Evolutionary conservation across 108 stramenopile genomes (phyloP), one percentile per base, ranked within the genome.

Genomic region (Pelagomonas calceolata): DNA sequence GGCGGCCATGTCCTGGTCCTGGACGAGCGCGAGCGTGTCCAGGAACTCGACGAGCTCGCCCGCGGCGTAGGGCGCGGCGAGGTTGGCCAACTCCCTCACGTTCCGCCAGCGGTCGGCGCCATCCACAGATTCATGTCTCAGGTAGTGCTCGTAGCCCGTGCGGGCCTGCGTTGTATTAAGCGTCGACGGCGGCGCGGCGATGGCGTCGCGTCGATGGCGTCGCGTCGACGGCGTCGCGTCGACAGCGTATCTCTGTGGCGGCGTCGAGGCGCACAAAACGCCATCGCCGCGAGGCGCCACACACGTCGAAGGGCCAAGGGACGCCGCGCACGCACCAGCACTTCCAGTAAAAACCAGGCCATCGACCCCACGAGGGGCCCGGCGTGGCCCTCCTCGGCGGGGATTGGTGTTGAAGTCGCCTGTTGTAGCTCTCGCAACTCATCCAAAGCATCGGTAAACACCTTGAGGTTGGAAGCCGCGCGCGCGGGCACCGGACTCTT

Each of bases 61-160:
- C 64, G 66, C 70, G 36, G 36, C 63, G 46, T 35, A 63, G 32
- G 4, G n/a, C 7, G 70, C 67, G 30, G 68, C 32, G n/a, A 32
- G 35, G 66, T 67, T 68, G 15, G 32, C 37, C 66, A 78, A 69
- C 74, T 78, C 77, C 0, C 75, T 9, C n/a, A 75, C 63, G 60
- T 78, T 78, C 65, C 43, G 36, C 70, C 70, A 78, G 12, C 77
- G 69, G 26, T 78, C 77, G 33, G 64, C 43, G 7, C 75, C 74
- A 39, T 76, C 73, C n/a, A 46, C 30, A 21, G 18, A 0, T 30
- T 39, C 35, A 4, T 29, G 26, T 14, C 21, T 26, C 26, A 33
- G 18, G 34, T 36, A 35, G 15, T 68, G 37, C 32, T 63, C 33
- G 63, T 63, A 31, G 14, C 51, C 51, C 14, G 51, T 26, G 7